These are phyloP conservation scores for Chlorophyllum brunneum DNA, from an alignment of 768 basidiomycete species.

Conservation along the genomic window DNA sequence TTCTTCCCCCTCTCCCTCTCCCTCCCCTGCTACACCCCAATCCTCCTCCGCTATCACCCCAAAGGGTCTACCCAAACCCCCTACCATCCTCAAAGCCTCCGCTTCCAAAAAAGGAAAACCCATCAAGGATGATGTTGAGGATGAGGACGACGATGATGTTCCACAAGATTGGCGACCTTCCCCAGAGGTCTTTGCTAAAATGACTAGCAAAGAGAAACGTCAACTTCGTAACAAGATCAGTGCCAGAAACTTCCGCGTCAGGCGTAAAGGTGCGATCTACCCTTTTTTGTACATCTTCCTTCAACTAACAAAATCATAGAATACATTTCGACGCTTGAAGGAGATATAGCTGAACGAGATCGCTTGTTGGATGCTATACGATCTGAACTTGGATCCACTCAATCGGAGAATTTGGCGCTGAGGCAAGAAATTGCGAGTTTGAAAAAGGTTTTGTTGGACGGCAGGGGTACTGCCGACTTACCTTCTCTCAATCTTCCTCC, in stretches of 20 bases:
- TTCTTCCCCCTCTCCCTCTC: slow-evolving; percentile 12
- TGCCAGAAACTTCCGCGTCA: slow-evolving; percentile 91
- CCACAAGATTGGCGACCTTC: slow-evolving; percentile 82
- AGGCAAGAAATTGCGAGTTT: slow-evolving; percentile 72
- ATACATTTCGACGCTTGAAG: slow-evolving; percentile 92
- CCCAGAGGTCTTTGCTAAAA: slow-evolving; percentile 92
- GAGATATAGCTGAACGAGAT: slow-evolving; percentile 91
- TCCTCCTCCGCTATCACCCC: background rate
- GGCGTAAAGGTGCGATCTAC: slow-evolving; percentile 72
- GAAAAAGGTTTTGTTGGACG: slow-evolving; percentile 71
- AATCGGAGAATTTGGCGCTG: slow-evolving; percentile 80
- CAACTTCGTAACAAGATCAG: slow-evolving; percentile 97
- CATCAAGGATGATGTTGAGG: slow-evolving; percentile 25
- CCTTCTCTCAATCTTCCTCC: slow-evolving; percentile 44
- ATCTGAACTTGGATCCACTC: slow-evolving; percentile 73
- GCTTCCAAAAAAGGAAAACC: slow-evolving; percentile 20
- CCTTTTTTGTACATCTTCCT: slow-evolving; percentile 13
- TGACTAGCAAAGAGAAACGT: slow-evolving; percentile 93
- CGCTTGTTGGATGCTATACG: slow-evolving; percentile 84
- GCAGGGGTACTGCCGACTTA: slow-evolving; percentile 44
- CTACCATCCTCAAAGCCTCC: slow-evolving; percentile 12
- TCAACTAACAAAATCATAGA: slow-evolving; percentile 41
- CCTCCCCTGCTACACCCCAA: slow-evolving; percentile 14
- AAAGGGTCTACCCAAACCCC: slow-evolving; percentile 9
- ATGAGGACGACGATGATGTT: slow-evolving; percentile 49